phyloP scores from a whole-genome alignment of 805 yeast genomes.

The Candida ulmi region DNA sequence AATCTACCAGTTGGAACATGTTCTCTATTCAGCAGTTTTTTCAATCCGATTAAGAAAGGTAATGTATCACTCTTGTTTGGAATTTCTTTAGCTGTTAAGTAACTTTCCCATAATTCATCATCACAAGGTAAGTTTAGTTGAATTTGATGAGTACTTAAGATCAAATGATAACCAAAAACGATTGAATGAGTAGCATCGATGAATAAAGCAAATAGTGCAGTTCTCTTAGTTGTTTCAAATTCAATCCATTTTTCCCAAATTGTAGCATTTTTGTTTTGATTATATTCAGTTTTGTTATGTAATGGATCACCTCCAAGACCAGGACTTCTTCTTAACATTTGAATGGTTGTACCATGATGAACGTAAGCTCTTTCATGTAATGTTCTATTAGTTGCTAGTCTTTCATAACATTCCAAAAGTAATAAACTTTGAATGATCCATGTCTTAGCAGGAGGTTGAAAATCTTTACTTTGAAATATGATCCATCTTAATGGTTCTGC shows the following conservation, averaged over 20 bases:
- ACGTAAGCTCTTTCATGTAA: slow-evolving; percentile 80
- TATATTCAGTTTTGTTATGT: slow-evolving; percentile 24
- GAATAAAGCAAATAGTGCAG: slow-evolving; percentile 77
- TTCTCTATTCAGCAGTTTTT: slow-evolving; percentile 48
- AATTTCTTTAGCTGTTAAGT: slow-evolving; percentile 23
- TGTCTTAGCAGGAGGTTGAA: slow-evolving; percentile 68
- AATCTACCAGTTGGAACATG: slow-evolving; percentile 44
- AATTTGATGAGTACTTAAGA: slow-evolving; percentile 53
- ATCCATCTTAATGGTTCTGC: slow-evolving; percentile 56
- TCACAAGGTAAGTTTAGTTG: slow-evolving; percentile 59
- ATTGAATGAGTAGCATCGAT: slow-evolving; percentile 76
- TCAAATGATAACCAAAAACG: slow-evolving; percentile 66
- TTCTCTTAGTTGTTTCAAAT: slow-evolving; percentile 69
- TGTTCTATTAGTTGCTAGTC: slow-evolving; percentile 59
- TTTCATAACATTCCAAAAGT: slow-evolving; percentile 74
- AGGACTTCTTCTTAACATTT: slow-evolving; percentile 69
- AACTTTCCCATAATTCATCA: slow-evolving; percentile 52
- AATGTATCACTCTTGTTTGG: slow-evolving; percentile 23
- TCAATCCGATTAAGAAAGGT: slow-evolving; percentile 53
- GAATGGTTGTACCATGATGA: slow-evolving; percentile 85
- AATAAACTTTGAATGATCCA: slow-evolving; percentile 75
- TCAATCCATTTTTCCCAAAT: slow-evolving; percentile 71
- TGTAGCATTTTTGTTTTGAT: slow-evolving; percentile 25
- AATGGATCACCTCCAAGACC: slow-evolving; percentile 67
- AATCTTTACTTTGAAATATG: slow-evolving; percentile 64